Base-by-base conservation (phyloP, 139 green algal genomes). In the Haematococcus sp. region DNA sequence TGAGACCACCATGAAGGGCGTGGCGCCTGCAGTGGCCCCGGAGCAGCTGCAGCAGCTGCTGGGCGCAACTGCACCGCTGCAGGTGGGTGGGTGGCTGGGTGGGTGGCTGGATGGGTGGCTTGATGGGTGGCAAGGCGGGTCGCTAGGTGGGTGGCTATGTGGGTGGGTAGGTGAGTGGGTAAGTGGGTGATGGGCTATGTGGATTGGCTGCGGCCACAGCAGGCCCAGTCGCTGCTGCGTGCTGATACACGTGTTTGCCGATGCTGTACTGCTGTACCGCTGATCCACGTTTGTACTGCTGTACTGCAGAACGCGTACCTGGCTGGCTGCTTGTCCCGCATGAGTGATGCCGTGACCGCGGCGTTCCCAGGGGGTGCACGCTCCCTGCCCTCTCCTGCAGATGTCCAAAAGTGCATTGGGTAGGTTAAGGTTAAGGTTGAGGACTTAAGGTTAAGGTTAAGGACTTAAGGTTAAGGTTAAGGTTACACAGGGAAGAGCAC, bases 241-340 rank as follows among this genome's bases (percentile, higher is more conserved):
- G 11, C 7, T 49, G 40, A 19, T 49, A 11, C 40, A 19, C 7
- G 7, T 49, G 7, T 49, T 49, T 49, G 11, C 40, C 11, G 40
- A 7, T 11, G n/a, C 9, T 64, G 56, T 64, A n/a, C 56, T 34
- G 56, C 56, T 40, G 56, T 68, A 9, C 40, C 9, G 17, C 3
- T 51, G 40, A 27, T 52, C 11, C 55, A 28, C 55, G n/a, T n/a
- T n/a, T 64, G 56, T n/a, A n/a, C n/a, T 16, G 73, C 64, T 19
- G 84, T 89, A 15, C 91, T 95, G 71, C 86, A 96, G 81, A 77
- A 81, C 13, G 91, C 87, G 11, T 98, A 95, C 82, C 80, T 95
- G 67, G 80, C 78, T 4, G 76, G 77, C 31, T 82, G 79, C 22
- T 80, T 95, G 52, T 74, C 81, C 7, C 79, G 89, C 2, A 86